Evolutionary conservation across 2,329 filamentous ascomycete species (phyloP), one percentile per base, ranked within the genome.

Genomic region (Simplicillium sp.): DNA sequence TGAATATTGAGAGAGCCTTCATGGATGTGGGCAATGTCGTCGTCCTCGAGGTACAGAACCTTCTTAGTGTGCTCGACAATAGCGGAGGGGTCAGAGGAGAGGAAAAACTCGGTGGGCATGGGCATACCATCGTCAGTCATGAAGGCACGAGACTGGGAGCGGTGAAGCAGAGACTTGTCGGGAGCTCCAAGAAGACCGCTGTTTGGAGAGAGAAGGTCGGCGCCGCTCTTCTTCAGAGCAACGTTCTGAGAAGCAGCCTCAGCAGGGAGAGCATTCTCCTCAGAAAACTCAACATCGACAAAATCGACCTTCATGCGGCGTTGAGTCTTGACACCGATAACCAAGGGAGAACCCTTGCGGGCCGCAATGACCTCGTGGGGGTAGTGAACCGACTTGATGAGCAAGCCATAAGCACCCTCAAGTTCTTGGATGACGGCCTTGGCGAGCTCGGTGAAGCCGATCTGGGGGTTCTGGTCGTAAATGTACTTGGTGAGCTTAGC

Each of bases 231-330:
- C 82, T 96, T 97, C 56, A 97, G 73, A 44, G 92, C 92, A 46
- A 88, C 87, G 61, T 96, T 97, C 71, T 98, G 92, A 45, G 90
- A 90, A 47, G 92, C 92, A 50, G 82, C 81, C 77, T 98, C 92
- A 40, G 92, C 92, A 31, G 92, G 83, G 46, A 98, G 83, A 51
- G 84, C 77, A 56, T 82, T 81, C 55, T 95, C 87, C 57, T 95
- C 88, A 39, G 84, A 84, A 65, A 90, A 97, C 70, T 98, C 92
- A 47, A 98, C 92, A 62, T 98, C 92, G 61, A 98, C 92, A 58
- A 98, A 98, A 71, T 98, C 92, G 48, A 98, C 92, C 83, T 97
- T 98, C 92, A 98, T 97, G 72, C 94, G 94, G 75, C 85, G 94
- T 68, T 88, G 77, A 42, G 92, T 97, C 71, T 88, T 86, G 61